Base-by-base conservation (phyloP, 805 yeast genomes). In the Naumovozyma dairenensis region DNA sequence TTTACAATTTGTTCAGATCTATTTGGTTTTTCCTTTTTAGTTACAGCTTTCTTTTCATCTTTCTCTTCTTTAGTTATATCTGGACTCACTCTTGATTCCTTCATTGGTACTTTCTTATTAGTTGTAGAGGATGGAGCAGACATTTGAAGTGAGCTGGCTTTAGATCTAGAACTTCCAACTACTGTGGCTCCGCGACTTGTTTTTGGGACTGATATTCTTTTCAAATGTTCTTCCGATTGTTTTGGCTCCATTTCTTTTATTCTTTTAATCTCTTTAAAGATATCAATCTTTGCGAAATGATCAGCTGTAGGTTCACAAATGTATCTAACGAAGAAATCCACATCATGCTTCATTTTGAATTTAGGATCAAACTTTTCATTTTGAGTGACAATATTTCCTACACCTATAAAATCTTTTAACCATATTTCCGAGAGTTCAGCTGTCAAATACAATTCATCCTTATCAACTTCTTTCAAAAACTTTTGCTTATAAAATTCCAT, bases 391-490 rank as follows among this genome's bases (percentile, higher is more conserved):
- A 78, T 69, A 6, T 50, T 60, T 6, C 72, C 76, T 25, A 60
- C 57, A 5, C 53, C 63, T 2, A 69, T 40, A 17, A 77, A 61
- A 29, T 72, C 63, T 2, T 39, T 41, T 2, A 75, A 53, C 31
- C 54, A 46, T 12, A 78, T 51, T 24, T 66, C 66, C 3, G 65
- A 67, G 14, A 62, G 34, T 21, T 68, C 66, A 3, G 80, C 66
- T 0, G 82, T 71, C 17, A 79, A 45, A 42, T 72, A 73, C 5
- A 78, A 35, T 50, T 78, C 85, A 44, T 67, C 65, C 1, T 43
- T 39, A 22, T 47, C 39, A 19, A 47, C 45, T 6, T 46, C 51
- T 1, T 54, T 32, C 3, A 43, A 40, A 6, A 55, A 42, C 13
- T 32, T 38, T 6, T 44, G 45, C n/a, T 37, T 37, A 22, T 40